Base-by-base conservation (phyloP, 2,329 filamentous ascomycete species). In the Epichloe aotearoae region DNA sequence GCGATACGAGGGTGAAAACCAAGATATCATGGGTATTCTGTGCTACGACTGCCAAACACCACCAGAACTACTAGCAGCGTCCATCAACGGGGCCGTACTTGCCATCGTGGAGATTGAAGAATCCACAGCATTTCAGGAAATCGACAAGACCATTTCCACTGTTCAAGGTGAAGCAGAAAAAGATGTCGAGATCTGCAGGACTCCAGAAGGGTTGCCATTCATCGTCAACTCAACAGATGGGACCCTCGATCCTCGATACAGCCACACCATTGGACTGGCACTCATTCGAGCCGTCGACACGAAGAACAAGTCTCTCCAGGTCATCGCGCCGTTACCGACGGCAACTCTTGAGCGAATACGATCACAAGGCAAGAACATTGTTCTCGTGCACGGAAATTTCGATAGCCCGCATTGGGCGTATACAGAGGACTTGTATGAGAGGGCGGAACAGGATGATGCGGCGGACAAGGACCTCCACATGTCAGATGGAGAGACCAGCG, bases 331-430 rank as follows among this genome's bases (percentile, higher is more conserved):
- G 0, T 69, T 82, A 6, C 51, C 69, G 0, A 48, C 62, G 0
- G 57, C 65, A 3, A 58, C 63, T 3, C 69, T 80, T 15, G 62
- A 67, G 38, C 60, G 66, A 10, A 60, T 73, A 17, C 67, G 61
- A 41, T 59, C 65, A 7, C 62, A 64, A 30, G 74, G 73, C 0
- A 68, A 71, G 34, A 67, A 72, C 15, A 67, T 86, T 15, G 75
- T 86, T 3, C 69, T 88, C 3, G 74, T 88, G 1, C 76, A 82
- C 50, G 84, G 84, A 2, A 82, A 77, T 56, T 79, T 86, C 50
- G 84, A 88, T 58, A 68, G 77, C 2, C 82, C 84, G 0, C 79
- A 73, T 3, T 88, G 83, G 83, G 80, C 82, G 1, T 86, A 84
- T 54, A 77, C 78, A 0, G 83, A 87, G 60, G 77, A 83, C 37